Evolutionary conservation across 2,329 filamentous ascomycete genomes (phyloP).

Genomic region (Fusarium sp.): DNA sequence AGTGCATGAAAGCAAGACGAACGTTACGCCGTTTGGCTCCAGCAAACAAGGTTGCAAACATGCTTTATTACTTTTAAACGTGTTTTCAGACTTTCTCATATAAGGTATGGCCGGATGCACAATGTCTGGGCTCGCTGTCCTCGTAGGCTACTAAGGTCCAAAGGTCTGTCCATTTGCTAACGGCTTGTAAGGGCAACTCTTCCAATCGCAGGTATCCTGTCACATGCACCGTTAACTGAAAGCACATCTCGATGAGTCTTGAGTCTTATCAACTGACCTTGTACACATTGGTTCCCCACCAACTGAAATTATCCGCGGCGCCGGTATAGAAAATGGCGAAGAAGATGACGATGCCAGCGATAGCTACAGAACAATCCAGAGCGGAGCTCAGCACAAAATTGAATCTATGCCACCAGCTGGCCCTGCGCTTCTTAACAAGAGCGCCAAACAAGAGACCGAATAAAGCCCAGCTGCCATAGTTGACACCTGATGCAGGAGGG

Average conservation of each 20-base stretch:
- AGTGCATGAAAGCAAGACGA: background rate
- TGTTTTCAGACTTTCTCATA: too few species aligned
- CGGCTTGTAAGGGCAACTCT: conserved; percentile 31
- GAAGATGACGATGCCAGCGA: conserved; percentile 47
- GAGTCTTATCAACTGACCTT: conserved; percentile 9
- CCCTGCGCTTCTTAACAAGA: conserved; percentile 36
- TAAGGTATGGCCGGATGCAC: background rate
- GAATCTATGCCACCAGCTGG: conserved; percentile 45
- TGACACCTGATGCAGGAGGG: conserved; percentile 46
- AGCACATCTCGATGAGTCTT: background rate
- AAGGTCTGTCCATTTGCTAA: background rate
- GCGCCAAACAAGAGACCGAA: conserved; percentile 44
- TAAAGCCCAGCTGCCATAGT: conserved; percentile 46
- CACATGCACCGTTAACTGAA: background rate
- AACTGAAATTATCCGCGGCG: conserved; percentile 37
- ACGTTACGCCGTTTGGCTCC: background rate
- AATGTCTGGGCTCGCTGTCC: too few species aligned
- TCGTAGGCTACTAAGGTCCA: background rate
- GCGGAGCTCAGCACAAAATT: conserved; percentile 47
- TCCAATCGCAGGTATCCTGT: conserved; percentile 40
- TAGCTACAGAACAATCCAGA: conserved; percentile 45
- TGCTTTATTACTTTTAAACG: background rate
- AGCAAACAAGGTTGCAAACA: background rate
- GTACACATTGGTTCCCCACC: conserved; percentile 44
- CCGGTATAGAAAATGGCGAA: conserved; percentile 47